A percentile compares a stretch with the other conserved stretches of the same genome.
Evolutionary conservation across 2,329 filamentous ascomycete species (phyloP).

Genomic region (Leptodontidium sp.): DNA sequence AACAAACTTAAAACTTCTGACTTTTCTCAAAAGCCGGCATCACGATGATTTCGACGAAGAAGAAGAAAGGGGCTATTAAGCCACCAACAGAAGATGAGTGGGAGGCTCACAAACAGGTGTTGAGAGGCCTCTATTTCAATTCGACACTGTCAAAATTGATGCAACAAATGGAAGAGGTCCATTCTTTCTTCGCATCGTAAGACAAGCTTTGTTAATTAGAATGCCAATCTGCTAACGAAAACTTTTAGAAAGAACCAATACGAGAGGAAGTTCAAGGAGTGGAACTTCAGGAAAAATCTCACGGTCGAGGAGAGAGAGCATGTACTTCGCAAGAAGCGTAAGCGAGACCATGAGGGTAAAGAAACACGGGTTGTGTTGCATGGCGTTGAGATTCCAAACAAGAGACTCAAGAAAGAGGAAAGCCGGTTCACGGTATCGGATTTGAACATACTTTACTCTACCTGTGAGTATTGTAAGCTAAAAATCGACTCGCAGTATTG

Average conservation of each 20-base stretch:
- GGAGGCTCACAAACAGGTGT: background rate
- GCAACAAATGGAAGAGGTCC: background rate
- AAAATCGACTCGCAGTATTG: background rate
- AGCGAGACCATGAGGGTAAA: constrained; percentile 4
- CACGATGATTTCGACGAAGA: background rate
- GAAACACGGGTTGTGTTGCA: background rate
- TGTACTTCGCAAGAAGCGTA: constrained; percentile 1
- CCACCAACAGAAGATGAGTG: background rate
- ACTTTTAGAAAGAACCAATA: constrained; percentile 18
- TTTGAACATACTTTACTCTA: background rate
- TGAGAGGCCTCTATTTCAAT: constrained; percentile 9
- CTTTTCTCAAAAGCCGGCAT: too few relatives aligned
- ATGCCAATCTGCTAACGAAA: background rate
- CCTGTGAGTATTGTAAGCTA: background rate
- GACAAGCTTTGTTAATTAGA: background rate
- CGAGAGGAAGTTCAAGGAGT: constrained; percentile 20
- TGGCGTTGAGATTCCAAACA: constrained; percentile 12
- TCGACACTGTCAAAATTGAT: constrained; percentile 5
- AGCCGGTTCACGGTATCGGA: background rate
- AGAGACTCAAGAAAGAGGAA: constrained; percentile 15
- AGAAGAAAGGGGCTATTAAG: background rate
- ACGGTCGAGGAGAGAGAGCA: constrained; percentile 1
- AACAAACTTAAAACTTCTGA: too few relatives aligned
- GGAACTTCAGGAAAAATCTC: constrained; percentile 14
- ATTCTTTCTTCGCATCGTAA: background rate